Conservation (phyloP, 805 yeast species). For the Kluyveromyces starmeri region DNA sequence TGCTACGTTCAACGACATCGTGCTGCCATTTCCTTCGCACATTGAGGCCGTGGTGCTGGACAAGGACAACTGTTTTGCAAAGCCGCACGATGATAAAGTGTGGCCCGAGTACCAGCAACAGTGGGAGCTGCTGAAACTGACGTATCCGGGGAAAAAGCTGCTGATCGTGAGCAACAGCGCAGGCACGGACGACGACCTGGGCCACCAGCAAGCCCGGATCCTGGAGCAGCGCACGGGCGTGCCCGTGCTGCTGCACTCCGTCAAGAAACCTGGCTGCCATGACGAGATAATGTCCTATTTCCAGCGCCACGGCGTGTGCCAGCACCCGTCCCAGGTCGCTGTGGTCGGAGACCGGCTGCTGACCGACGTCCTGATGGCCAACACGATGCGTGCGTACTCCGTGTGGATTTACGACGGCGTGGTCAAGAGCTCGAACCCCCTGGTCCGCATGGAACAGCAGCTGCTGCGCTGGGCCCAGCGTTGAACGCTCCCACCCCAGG, state of each 20-base stretch:
- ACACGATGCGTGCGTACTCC: slow-evolving; percentile 80
- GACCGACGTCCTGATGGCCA: slow-evolving; percentile 92
- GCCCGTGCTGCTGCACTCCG: slow-evolving; percentile 57
- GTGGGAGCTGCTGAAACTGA: slow-evolving; percentile 47
- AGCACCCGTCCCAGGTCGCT: slow-evolving; percentile 55
- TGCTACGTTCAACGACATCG: slow-evolving; percentile 49
- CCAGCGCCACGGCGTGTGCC: slow-evolving; percentile 35
- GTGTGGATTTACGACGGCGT: slow-evolving; percentile 84
- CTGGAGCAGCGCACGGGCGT: slow-evolving; percentile 63
- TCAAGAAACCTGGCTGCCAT: slow-evolving; percentile 78
- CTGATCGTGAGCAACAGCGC: slow-evolving; percentile 89
- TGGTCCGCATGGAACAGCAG: slow-evolving; percentile 3
- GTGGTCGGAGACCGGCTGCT: slow-evolving; percentile 86
- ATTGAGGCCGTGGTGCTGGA: slow-evolving; percentile 80
- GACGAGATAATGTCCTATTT: slow-evolving; percentile 59
- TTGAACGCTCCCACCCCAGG: too few species aligned
- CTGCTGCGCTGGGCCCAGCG: not conserved
- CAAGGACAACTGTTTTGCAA: slow-evolving; percentile 92
- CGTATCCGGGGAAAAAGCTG: slow-evolving; percentile 54
- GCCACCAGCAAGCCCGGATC: slow-evolving; percentile 47
- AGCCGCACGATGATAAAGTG: slow-evolving; percentile 67
- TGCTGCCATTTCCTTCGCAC: slow-evolving; percentile 38
- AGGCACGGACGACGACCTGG: slow-evolving; percentile 71
- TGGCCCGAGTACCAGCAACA: slow-evolving; percentile 59
- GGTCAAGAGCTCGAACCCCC: slow-evolving; percentile 30